Evolutionary conservation across 78 protist genomes (phyloP), one percentile per base, ranked within the genome.

Genomic region (Dictyostelium firmibasis): DNA sequence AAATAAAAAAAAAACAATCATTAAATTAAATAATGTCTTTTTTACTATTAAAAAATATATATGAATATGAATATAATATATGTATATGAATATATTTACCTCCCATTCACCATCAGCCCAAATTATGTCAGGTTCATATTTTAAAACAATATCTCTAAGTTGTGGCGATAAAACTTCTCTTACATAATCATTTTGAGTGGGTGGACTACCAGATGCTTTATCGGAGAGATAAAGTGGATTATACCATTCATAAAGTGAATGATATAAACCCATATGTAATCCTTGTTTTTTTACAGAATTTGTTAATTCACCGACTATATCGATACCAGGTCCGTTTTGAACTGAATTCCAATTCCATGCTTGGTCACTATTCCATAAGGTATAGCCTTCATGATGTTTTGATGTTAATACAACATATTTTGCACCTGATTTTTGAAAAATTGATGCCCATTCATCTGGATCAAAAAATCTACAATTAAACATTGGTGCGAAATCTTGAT

Each of bases 41-140:
- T n/a, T n/a, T n/a, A n/a, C n/a, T n/a, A n/a, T n/a, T n/a, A n/a
- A n/a, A n/a, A n/a, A n/a, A 62, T 14, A 14, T n/a, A 7, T n/a
- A n/a, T n/a, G 72, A 14, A 62, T 62, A 10, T 62, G 14, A 1
- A 14, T 81, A 81, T 36, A 23, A 35, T 16, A 31, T 67, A 9
- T 85, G 1, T 76, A 70, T 82, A 3, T 50, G 2, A 16, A 16
- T 16, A 50, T 16, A 13, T 50, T 50, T 50, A 50, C 62, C 62
- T 92, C 93, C 96, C 96, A 94, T 10, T 57, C 93, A 25, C 96
- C 96, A 76, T 94, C 96, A 9, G 91, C 85, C 93, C 93, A 94
- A 13, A 94, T 38, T 33, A 94, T 89, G 36, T 76, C 70, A n/a
- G 96, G 96, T 81, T 84, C 91, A 81, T 94, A 94, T 4, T 35